phyloP scores from a whole-genome alignment of 371 early-diverging fungal genomes.

The Dichotomocladium elegans region DNA sequence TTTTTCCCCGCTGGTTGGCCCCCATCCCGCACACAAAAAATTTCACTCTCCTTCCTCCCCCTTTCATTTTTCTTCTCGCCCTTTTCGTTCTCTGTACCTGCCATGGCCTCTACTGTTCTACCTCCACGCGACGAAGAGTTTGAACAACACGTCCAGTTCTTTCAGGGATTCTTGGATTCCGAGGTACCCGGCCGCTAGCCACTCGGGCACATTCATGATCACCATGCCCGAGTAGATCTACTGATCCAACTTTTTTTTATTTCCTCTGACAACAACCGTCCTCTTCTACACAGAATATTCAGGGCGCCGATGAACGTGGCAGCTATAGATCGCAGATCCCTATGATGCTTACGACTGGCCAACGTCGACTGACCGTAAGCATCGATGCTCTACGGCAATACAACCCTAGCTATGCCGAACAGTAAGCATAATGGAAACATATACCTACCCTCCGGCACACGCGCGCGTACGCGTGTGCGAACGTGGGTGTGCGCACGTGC shows the following conservation, averaged over 20 bases:
- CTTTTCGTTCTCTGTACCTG: neutral
- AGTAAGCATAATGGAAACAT: constrained; percentile 44
- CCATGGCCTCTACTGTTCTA: neutral
- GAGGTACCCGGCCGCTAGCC: constrained; percentile 10
- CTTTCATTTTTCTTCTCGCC: constrained; percentile 5
- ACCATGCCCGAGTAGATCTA: no score
- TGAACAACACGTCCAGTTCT: constrained; percentile 18
- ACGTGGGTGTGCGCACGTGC: no score
- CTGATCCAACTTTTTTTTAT: no score
- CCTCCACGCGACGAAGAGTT: constrained; percentile 17
- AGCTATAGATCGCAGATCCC: constrained; percentile 68
- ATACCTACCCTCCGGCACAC: neutral
- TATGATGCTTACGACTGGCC: constrained; percentile 57
- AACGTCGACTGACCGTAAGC: constrained; percentile 80
- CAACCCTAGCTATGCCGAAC: constrained; percentile 60
- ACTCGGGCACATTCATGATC: neutral
- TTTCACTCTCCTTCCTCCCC: no score
- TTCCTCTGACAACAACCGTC: no score
- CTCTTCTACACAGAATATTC: constrained; percentile 12
- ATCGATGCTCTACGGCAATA: constrained; percentile 85
- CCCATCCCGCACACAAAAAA: no score
- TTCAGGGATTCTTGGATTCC: constrained; percentile 23
- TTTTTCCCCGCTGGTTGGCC: no score
- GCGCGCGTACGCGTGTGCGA: no score
- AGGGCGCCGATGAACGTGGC: constrained; percentile 37